Base-by-base conservation (phyloP, 805 yeast species). In the Wickerhamomyces queroliae region DNA sequence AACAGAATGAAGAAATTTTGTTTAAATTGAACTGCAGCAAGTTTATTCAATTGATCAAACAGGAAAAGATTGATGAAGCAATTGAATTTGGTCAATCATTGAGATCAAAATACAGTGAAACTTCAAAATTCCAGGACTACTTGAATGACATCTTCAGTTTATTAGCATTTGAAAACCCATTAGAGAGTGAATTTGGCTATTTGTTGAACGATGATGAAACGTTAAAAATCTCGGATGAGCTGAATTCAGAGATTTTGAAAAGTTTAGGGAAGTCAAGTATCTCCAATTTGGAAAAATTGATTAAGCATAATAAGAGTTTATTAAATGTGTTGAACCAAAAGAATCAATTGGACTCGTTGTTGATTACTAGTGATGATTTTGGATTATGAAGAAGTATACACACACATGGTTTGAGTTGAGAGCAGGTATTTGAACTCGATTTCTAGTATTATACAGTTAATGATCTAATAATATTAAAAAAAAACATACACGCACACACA, bases 161-260 rank as follows among this genome's bases (percentile, higher is more conserved):
- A 22, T 52, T 79, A 34, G 79, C 82, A 3, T 78, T 70, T 45
- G 68, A 69, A 9, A 63, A 76, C 38, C 81, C 82, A 1, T 41
- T 43, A 32, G 42, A 52, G 4, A 54, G 69, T 4, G 69, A 66
- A 24, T 63, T 63, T 33, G 68, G 70, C 15, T 56, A 59, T 36
- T 46, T 64, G 24, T 52, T 72, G 27, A 61, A 61, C 21, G 52
- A 50, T 10, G 57, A 58, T 9, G 71, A 70, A 37, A 55, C 67
- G 15, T 47, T 49, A 2, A 64, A 64, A 36, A 44, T 69, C 21
- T 61, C 68, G 31, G 75, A 73, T 43, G 64, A 60, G 28, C 47
- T 75, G 29, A 68, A 69, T 39, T 57, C 69, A 8, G 64, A 69
- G 26, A 66, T 72, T 15, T 43, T 75, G 24, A 59, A 59, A n/a